Evolutionary conservation across 2,329 filamentous ascomycete genomes (phyloP).

Genomic region (Trichoderma brevicompactum): DNA sequence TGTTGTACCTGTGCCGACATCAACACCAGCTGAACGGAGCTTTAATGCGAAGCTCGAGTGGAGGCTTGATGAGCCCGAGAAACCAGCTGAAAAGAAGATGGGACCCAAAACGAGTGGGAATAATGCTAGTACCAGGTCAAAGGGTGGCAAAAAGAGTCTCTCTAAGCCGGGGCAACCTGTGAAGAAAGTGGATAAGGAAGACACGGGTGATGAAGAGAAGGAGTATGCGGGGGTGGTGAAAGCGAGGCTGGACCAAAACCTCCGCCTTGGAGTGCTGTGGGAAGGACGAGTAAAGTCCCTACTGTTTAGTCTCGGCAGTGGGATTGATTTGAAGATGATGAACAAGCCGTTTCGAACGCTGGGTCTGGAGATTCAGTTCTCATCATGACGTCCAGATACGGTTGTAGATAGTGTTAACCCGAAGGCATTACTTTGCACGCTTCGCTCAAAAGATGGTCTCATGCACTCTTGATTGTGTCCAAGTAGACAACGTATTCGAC

Average conservation of each 20-base stretch:
- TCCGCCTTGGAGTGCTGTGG: conserved; percentile 86
- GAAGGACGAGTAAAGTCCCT: conserved; percentile 91
- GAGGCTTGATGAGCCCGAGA: conserved; percentile 49
- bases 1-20: background rate
- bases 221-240: conserved; percentile 87
- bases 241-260: conserved; percentile 84
- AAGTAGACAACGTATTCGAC: no score
- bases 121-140: conserved; percentile 55
- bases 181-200: conserved; percentile 33
- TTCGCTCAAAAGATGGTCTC: no score
- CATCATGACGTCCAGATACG: conserved; percentile 58
- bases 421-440: background rate
- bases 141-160: conserved; percentile 48
- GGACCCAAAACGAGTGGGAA: background rate
- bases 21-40: conserved; percentile 43
- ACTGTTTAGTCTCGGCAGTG: conserved; percentile 87
- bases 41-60: conserved; percentile 60
- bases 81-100: background rate
- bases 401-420: background rate
- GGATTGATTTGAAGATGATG: conserved; percentile 75
- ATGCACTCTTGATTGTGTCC: no score
- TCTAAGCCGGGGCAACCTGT: conserved; percentile 31
- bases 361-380: conserved; percentile 81
- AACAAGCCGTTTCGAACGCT: conserved; percentile 79
- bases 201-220: conserved; percentile 50